Evolutionary conservation across 2,329 filamentous ascomycete genomes (phyloP).

Genomic region (Ophiostoma piceae): DNA sequence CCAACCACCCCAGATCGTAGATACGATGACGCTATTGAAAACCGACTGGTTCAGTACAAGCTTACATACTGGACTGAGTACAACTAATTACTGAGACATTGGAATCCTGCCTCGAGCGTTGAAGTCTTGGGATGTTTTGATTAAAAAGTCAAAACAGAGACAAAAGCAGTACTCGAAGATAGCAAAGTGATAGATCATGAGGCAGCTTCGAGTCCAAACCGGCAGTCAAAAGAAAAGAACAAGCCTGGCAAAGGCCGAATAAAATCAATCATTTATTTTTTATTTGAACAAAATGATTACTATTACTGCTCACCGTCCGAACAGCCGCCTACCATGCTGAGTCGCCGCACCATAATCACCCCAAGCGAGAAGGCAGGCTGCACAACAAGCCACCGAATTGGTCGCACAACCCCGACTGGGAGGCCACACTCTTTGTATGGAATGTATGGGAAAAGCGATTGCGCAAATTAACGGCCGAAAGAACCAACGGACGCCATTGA

Average conservation of each 20-base stretch:
- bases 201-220: not conserved
- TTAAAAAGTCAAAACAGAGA: not conserved
- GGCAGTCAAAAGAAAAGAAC: not conserved
- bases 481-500: not conserved
- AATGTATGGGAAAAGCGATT: not conserved
- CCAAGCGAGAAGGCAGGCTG: conserved; percentile 19
- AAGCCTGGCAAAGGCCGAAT: not conserved
- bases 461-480: conserved; percentile 23
- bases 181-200: not conserved
- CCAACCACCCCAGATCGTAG: conserved; percentile 5
- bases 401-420: not conserved
- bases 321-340: not conserved
- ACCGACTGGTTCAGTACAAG: not conserved
- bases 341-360: conserved; percentile 12
- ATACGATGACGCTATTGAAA: conserved; percentile 9
- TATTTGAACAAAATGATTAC: not conserved
- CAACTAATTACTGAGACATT: not conserved
- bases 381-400: conserved; percentile 11
- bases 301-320: not conserved
- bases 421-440: not conserved
- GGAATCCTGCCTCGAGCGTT: not conserved
- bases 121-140: not conserved
- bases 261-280: not conserved
- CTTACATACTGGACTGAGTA: not conserved
- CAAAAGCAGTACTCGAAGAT: not conserved